Evolutionary conservation across 805 yeast genomes (phyloP).

Genomic region (Candida oleophila): DNA sequence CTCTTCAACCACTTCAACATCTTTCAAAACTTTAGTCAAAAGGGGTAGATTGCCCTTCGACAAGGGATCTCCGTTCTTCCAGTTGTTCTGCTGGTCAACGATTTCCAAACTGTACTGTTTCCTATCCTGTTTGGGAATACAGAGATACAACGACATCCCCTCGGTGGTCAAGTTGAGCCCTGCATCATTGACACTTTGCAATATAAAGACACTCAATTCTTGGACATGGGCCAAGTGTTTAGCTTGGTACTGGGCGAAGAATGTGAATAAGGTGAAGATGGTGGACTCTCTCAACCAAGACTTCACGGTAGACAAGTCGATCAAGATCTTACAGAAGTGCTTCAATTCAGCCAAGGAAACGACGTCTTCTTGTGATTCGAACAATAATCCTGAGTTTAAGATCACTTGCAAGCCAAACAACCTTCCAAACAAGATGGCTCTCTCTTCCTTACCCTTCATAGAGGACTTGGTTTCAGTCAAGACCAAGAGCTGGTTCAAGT

Average conservation of each 20-base stretch:
- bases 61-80: constrained; percentile 78
- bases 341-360: constrained; percentile 15
- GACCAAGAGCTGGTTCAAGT: constrained; percentile 38
- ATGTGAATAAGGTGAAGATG: constrained; percentile 64
- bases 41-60: constrained; percentile 62
- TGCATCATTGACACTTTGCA: constrained; percentile 47
- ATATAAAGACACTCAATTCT: constrained; percentile 18
- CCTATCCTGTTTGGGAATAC: constrained; percentile 39
- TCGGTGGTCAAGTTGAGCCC: constrained; percentile 70
- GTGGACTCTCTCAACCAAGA: constrained; percentile 87
- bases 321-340: constrained; percentile 44
- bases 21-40: constrained; percentile 64
- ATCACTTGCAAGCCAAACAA: constrained; percentile 81
- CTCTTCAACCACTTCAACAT: constrained; percentile 43
- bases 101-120: constrained; percentile 8
- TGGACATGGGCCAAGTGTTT: constrained; percentile 6
- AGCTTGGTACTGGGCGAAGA: constrained; percentile 22
- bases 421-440: constrained; percentile 78
- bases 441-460: constrained; percentile 77
- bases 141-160: constrained; percentile 71
- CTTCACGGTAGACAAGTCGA: constrained; percentile 62
- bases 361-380: constrained; percentile 12
- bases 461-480: constrained; percentile 31
- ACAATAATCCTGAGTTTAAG: constrained; percentile 43
- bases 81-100: constrained; percentile 26